Evolutionary conservation across 2,329 filamentous ascomycete species (phyloP), one percentile per base, ranked within the genome.

Genomic region (Xylariaceae sp.): DNA sequence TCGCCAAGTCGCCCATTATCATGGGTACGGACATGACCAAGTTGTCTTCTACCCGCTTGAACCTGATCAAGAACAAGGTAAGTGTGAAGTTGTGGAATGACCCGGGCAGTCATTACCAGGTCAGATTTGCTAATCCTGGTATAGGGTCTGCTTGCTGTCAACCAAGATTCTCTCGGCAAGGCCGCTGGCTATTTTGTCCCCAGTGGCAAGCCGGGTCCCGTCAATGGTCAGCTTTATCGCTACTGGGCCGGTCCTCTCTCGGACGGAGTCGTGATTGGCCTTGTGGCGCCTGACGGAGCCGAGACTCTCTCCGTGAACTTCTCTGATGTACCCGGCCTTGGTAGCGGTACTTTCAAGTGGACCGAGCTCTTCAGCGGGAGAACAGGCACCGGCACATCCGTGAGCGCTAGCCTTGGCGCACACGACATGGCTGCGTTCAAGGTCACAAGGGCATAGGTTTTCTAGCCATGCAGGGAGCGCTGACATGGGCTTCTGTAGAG

Each of bases 251-350:
- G 31, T 13, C 5, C 31, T 12, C 31, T 34, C 31, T 23, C 18
- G 4, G 31, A 34, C 31, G 31, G 31, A n/a, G 31, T 34, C n/a
- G 31, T 34, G 7, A 34, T 34, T 12, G 31, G 31, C 12, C 31
- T 34, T 8, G 31, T 34, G 31, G 31, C 31, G 3, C 17, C 31
- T 8, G 17, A 21, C 12, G 31, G 31, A 21, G 31, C 31, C n/a
- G 31, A 34, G 31, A 34, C 31, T 15, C 4, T 34, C 31, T 34
- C 31, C 4, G 31, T 34, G 11, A 34, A 34, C 31, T 34, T 34
- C 31, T 12, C 31, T 6, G 31, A 34, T 26, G 31, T 34, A n/a
- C 31, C 31, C 17, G 31, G 31, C 14, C 31, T 34, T 21, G 31
- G 31, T 5, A 23, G 14, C 14, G 29, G 29, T 4, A 17, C n/a